Base-by-base conservation (phyloP, 176 grass and related monocot species). In the Aegilops longissima region DNA sequence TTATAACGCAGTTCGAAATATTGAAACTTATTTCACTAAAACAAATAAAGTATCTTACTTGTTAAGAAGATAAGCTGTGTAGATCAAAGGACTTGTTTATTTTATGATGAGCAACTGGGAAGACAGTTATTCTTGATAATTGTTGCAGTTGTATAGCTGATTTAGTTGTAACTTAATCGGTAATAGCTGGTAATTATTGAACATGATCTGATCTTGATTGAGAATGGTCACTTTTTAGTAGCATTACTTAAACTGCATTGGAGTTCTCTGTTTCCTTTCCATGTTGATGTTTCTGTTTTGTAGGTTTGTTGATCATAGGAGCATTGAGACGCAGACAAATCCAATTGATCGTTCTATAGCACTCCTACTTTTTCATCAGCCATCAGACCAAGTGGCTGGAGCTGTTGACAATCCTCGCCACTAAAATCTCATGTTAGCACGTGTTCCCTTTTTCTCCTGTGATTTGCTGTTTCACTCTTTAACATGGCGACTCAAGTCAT, bases 341-440 rank as follows among this genome's bases (percentile, higher is more conserved):
- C 91, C 90, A 8, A 91, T 97, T 47, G 95, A 97, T 84, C 85
- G 95, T 33, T 95, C 93, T 44, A 97, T 97, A 85, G 95, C 93
- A 70, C 89, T 95, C 31, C 70, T 97, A 66, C 90, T 97, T 73
- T 95, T 97, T 73, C 93, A 93, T 77, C 90, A 88, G 70, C 91
- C 89, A 20, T 84, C 88, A 12, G 84, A 82, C 29, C 68, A 77
- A 29, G 25, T 61, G 5, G 59, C 71, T 76, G 59, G 78, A 65
- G 83, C 83, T 89, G 63, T 74, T 44, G 95, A 93, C 29, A 80
- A 93, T 76, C 79, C 9, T 42, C 67, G 11, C 84, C 83, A 78
- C 49, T 76, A 5, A 87, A 93, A 68, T 88, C 76, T 33, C 78
- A 74, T 80, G 74, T 88, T 81, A 86, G 76, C 47, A 87, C 82